These are phyloP conservation scores for Schizochytrium sp. DNA, from an alignment of 108 stramenopile species.

Conservation along the genomic window DNA sequence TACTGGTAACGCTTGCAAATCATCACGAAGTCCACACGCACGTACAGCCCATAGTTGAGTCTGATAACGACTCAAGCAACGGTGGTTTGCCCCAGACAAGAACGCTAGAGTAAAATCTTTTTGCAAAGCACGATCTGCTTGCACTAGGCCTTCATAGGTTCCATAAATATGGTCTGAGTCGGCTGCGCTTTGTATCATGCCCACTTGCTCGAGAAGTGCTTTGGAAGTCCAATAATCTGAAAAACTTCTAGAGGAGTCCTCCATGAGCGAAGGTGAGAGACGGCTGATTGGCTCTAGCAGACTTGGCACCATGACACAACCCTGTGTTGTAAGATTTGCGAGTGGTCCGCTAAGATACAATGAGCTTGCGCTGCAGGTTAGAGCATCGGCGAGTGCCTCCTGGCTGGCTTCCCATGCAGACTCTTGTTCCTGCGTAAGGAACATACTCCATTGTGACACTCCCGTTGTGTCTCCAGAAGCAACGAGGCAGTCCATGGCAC, in stretches of 20 bases:
- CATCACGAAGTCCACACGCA: neutral
- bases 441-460: neutral
- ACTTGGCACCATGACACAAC: neutral
- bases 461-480: neutral
- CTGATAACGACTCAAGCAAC: neutral
- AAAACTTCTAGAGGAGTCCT: neutral
- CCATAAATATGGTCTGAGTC: neutral
- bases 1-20: neutral
- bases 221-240: constrained; percentile 24
- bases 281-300: neutral
- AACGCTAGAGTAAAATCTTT: neutral
- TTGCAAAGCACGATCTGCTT: neutral
- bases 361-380: neutral
- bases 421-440: constrained; percentile 24
- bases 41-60: neutral
- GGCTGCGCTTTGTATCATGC: neutral
- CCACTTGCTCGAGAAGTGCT: neutral
- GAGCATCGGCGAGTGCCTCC: constrained; percentile 12
- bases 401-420: constrained; percentile 11
- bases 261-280: neutral
- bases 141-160: neutral
- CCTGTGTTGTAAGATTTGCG: neutral
- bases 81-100: neutral
- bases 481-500: constrained; percentile 25
- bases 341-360: neutral